Evolutionary conservation across 768 basidiomycete genomes (phyloP).

Genomic region (Cystobasidium ongulense): DNA sequence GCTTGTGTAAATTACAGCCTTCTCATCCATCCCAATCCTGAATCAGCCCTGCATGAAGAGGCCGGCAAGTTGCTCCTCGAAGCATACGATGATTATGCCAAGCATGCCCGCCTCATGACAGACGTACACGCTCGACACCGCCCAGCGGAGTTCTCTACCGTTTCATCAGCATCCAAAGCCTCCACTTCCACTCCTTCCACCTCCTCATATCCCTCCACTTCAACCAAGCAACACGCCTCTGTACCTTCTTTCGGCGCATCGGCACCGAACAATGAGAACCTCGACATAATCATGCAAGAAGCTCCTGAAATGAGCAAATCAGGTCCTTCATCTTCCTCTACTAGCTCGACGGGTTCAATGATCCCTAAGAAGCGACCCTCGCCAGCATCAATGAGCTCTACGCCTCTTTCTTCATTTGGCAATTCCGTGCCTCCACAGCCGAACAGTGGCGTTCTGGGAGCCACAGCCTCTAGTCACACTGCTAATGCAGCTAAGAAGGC

Average conservation of each 20-base stretch:
- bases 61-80: constrained; percentile 80
- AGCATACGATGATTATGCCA: constrained; percentile 77
- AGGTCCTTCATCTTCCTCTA: neutral
- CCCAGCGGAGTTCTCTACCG: constrained; percentile 21
- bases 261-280: neutral
- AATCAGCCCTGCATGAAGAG: constrained; percentile 91
- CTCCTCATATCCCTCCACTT: neutral
- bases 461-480: neutral
- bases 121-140: constrained; percentile 63
- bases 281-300: neutral
- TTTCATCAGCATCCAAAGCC: constrained; percentile 5
- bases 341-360: neutral
- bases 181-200: neutral
- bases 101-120: constrained; percentile 78
- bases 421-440: neutral
- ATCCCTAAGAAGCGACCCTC: constrained; percentile 22
- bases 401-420: neutral
- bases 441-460: neutral
- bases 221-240: neutral
- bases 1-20: constrained; percentile 56
- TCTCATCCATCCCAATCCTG: constrained; percentile 91
- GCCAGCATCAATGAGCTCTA: neutral
- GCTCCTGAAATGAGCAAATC: neutral
- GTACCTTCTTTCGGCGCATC: neutral
- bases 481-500: constrained; percentile 12